These are phyloP conservation scores for Aspergillus fumigatus DNA, from an alignment of 2,329 filamentous ascomycete genomes.

Conservation along the genomic window DNA sequence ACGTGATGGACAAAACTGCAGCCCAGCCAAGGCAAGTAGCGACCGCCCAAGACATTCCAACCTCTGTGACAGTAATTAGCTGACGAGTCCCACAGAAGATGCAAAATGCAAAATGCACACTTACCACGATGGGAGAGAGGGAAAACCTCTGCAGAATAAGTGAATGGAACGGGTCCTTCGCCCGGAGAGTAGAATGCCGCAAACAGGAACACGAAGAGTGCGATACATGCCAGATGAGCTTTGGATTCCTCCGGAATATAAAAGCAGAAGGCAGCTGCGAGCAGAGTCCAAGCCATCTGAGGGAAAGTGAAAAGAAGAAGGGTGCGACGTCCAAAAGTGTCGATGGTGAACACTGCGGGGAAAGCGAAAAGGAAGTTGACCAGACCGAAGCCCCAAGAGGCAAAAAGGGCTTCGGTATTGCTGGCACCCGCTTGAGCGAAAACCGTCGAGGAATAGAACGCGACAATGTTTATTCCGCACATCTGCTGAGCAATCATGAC, in stretches of 20 bases:
- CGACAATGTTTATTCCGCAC: slow-evolving; percentile 69
- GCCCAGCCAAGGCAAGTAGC: slow-evolving; percentile 47
- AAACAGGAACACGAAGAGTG: slow-evolving; percentile 62
- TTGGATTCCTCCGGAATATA: slow-evolving; percentile 42
- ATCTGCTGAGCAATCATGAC: slow-evolving; percentile 78
- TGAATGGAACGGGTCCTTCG: slow-evolving; percentile 53
- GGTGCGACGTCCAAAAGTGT: slow-evolving; percentile 61
- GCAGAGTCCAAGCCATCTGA: slow-evolving; percentile 63
- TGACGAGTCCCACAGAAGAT: slow-evolving; percentile 14
- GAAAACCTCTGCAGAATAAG: slow-evolving; percentile 55
- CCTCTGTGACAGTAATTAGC: slow-evolving; percentile 33
- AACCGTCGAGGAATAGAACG: slow-evolving; percentile 66
- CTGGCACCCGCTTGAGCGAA: slow-evolving; percentile 52
- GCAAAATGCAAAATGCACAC: slow-evolving; percentile 1
- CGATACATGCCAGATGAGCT: slow-evolving; percentile 51
- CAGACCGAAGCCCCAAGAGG: slow-evolving; percentile 61
- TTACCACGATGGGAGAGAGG: slow-evolving; percentile 51
- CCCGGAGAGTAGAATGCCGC: slow-evolving; percentile 61
- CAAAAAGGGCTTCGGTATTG: slow-evolving; percentile 54
- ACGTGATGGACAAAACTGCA: slow-evolving; percentile 47
- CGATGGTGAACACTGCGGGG: slow-evolving; percentile 62
- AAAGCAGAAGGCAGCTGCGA: slow-evolving; percentile 59
- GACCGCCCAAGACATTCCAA: slow-evolving; percentile 46
- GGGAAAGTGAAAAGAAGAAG: slow-evolving; percentile 63
- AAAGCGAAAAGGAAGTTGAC: slow-evolving; percentile 64